phyloP scores from a whole-genome alignment of 768 basidiomycete genomes.

The Podaxis rugospora region DNA sequence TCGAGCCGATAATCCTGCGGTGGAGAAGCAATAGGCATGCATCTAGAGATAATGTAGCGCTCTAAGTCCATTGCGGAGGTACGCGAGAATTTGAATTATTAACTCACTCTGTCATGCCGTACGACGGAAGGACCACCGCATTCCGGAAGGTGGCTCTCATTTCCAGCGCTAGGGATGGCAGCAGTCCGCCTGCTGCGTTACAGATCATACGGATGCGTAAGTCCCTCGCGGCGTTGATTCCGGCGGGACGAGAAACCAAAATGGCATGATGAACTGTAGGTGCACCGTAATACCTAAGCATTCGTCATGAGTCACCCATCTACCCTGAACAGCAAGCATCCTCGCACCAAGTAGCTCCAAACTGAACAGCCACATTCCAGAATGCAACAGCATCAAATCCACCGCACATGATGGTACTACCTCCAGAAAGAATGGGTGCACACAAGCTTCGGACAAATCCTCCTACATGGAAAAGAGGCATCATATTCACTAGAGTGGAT shows the following conservation, averaged over 20 bases:
- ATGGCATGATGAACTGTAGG: conserved; percentile 50
- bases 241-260: conserved; percentile 31
- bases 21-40: conserved; percentile 47
- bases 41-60: conserved; percentile 23
- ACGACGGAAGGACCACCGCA: conserved; percentile 53
- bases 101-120: conserved; percentile 52
- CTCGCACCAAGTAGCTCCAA: conserved; percentile 47
- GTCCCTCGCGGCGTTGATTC: conserved; percentile 26
- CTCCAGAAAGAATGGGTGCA: conserved; percentile 53
- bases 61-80: conserved; percentile 7
- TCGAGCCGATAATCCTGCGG: conserved; percentile 38
- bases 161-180: conserved; percentile 46
- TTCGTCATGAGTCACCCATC: conserved; percentile 3
- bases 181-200: conserved; percentile 49
- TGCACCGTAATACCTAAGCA: conserved; percentile 43
- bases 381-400: conserved; percentile 51
- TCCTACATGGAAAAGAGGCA: conserved; percentile 60
- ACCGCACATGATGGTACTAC: conserved; percentile 48
- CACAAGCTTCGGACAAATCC: conserved; percentile 56
- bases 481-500: conserved; percentile 33
- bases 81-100: background rate
- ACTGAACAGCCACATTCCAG: conserved; percentile 35
- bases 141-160: conserved; percentile 42
- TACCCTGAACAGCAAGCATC: conserved; percentile 5
- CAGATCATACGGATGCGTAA: conserved; percentile 41